Evolutionary conservation across 179 eudicot genomes (phyloP).

Genomic region (Beta lomatogona): DNA sequence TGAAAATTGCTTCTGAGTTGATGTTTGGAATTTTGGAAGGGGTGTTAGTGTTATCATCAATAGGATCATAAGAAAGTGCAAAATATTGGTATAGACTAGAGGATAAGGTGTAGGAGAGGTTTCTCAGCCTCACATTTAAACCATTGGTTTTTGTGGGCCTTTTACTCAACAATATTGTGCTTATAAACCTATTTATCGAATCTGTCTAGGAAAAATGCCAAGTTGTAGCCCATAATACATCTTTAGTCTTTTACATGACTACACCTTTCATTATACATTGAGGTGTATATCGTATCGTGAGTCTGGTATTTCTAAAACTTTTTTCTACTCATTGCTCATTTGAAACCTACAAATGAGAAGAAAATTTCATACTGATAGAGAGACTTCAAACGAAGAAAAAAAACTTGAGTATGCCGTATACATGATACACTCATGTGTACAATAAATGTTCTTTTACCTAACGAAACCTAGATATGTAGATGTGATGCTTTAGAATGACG

Average conservation of each 20-base stretch:
- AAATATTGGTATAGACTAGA: not conserved
- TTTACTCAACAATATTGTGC: not conserved
- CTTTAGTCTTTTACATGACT: not conserved
- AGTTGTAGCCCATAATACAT: not conserved
- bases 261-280: no score
- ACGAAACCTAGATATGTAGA: no score
- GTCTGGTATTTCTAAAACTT: no score
- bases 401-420: no score
- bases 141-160: not conserved
- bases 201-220: not conserved
- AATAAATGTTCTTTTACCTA: no score
- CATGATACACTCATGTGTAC: no score
- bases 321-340: no score
- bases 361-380: no score
- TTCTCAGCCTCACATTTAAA: slow-evolving; percentile 30
- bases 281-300: no score
- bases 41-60: not conserved
- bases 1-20: not conserved
- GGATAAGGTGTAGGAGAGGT: slow-evolving; percentile 32
- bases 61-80: slow-evolving; percentile 7
- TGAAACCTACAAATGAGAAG: no score
- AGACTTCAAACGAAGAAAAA: no score
- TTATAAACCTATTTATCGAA: not conserved
- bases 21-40: not conserved
- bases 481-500: no score